Conservation (phyloP, 148 eudicot species). For the Fallopia convolvulus region DNA sequence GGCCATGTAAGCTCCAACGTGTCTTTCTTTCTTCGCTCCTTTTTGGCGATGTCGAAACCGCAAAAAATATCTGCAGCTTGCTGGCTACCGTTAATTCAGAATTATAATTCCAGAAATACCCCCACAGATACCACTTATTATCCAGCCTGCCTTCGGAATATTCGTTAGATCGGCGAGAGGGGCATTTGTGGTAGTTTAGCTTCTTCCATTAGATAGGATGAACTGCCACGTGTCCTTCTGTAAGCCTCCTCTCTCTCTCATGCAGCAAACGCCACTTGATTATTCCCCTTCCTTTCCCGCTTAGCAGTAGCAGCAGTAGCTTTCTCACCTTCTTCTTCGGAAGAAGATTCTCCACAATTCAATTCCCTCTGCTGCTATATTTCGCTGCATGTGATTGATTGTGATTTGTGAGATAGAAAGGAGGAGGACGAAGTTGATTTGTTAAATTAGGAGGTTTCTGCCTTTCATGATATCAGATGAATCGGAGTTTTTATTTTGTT, state of each 20-base stretch:
- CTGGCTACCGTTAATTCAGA: neutral
- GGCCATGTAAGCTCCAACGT: neutral
- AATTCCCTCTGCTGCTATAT: neutral
- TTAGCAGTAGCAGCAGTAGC: neutral
- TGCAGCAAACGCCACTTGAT: slow-evolving; percentile 11
- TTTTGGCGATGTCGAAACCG: neutral
- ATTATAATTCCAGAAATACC: neutral
- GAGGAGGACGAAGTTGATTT: neutral
- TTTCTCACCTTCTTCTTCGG: neutral
- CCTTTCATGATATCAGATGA: neutral
- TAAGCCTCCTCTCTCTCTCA: slow-evolving; percentile 1
- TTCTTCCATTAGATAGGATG: slow-evolving; percentile 9
- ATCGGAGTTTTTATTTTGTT: neutral
- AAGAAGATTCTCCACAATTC: neutral
- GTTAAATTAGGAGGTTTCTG: neutral
- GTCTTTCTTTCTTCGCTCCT: neutral
- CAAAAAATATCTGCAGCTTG: neutral
- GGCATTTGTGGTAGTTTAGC: slow-evolving; percentile 1
- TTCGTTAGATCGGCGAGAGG: neutral
- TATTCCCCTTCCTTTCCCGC: slow-evolving; percentile 7
- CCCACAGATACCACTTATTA: neutral
- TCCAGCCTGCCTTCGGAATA: neutral
- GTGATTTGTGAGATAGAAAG: neutral
- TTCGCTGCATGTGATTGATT: neutral
- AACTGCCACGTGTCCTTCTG: slow-evolving; percentile 9